A percentile compares a stretch with the other conserved stretches of the same genome.
These are phyloP conservation scores for Gossypium schwendimanii DNA, from an alignment of 441 rosid species.

Conservation along the genomic window DNA sequence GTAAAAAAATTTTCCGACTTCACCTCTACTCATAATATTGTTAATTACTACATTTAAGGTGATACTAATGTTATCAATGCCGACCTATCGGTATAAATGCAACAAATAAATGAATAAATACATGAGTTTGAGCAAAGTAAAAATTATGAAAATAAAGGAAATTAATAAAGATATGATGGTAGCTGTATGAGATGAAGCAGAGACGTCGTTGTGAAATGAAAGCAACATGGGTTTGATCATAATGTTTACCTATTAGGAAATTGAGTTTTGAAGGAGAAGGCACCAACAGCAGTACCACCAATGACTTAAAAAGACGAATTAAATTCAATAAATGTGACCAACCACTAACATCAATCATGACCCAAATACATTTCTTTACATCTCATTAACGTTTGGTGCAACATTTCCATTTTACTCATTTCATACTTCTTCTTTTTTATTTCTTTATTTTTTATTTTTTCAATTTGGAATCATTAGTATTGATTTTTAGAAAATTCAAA, in stretches of 20 bases:
- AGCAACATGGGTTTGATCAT: not conserved
- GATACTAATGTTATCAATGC: too few species aligned
- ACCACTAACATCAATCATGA: conserved; percentile 9
- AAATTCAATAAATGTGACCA: not conserved
- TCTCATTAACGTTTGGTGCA: conserved; percentile 12
- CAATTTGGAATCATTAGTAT: not conserved
- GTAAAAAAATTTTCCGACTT: too few species aligned
- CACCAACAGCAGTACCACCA: not conserved
- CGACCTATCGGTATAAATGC: too few species aligned
- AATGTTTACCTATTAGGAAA: not conserved
- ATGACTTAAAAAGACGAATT: not conserved
- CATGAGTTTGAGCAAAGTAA: too few species aligned
- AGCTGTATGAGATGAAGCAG: not conserved
- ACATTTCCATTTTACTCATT: not conserved
- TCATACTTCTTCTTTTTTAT: not conserved
- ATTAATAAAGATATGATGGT: not conserved
- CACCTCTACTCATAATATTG: too few species aligned
- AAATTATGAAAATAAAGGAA: too few species aligned
- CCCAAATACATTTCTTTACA: not conserved
- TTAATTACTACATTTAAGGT: too few species aligned
- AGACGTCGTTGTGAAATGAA: not conserved
- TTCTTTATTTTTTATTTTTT: not conserved
- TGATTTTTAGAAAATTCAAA: not conserved
- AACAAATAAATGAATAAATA: too few species aligned
- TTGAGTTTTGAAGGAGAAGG: not conserved